These are phyloP conservation scores for Cercophora sp. DNA, from an alignment of 495 filamentous ascomycete genomes.

Conservation along the genomic window DNA sequence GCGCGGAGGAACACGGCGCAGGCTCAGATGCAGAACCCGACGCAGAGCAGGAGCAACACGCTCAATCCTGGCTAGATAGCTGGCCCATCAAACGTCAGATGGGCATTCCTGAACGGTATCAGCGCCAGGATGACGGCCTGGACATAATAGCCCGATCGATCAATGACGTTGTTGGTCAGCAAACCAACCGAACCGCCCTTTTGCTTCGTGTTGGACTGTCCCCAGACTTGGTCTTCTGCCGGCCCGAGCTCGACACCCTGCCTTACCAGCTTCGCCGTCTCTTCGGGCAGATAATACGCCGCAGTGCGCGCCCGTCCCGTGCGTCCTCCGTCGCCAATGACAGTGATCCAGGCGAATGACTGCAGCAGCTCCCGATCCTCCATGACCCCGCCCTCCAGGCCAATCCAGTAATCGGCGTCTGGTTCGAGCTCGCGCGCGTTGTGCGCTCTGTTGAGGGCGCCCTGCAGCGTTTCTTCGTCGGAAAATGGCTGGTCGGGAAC, in stretches of 20 bases:
- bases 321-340: slow-evolving; percentile 9
- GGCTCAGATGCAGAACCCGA: too few species aligned
- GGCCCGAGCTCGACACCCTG: slow-evolving; percentile 21
- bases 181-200: slow-evolving; percentile 24
- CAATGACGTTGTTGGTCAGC: slow-evolving; percentile 22
- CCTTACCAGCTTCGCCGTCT: slow-evolving; percentile 16
- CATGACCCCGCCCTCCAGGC: slow-evolving; percentile 28
- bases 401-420: slow-evolving; percentile 24
- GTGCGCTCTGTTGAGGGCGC: slow-evolving; percentile 23
- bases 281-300: slow-evolving; percentile 22
- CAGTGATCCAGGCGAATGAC: slow-evolving; percentile 30
- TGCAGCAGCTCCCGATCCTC: slow-evolving; percentile 3
- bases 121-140: slow-evolving; percentile 26
- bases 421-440: slow-evolving; percentile 17
- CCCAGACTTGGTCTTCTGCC: slow-evolving; percentile 21
- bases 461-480: slow-evolving; percentile 22
- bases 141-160: slow-evolving; percentile 16
- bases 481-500: slow-evolving; percentile 27
- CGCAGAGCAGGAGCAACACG: too few species aligned
- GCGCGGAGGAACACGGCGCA: too few species aligned
- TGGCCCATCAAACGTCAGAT: background rate
- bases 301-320: slow-evolving; percentile 28
- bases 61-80: too few species aligned
- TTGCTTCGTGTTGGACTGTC: slow-evolving; percentile 19
- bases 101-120: slow-evolving; percentile 22